phyloP scores from a whole-genome alignment of 495 filamentous ascomycete genomes.

The Echria macrotheca region DNA sequence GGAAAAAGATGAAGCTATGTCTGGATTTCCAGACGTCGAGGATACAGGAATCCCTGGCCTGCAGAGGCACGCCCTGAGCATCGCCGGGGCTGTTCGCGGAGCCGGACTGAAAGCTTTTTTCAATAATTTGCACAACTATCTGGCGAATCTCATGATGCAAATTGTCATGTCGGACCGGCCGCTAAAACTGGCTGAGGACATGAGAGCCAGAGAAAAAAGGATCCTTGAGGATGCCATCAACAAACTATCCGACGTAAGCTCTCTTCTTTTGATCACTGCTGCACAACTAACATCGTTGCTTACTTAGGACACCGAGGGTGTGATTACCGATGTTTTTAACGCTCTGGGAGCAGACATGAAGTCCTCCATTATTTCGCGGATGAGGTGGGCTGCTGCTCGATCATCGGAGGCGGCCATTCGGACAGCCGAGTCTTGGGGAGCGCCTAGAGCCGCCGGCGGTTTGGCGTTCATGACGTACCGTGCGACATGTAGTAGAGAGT shows the following conservation, averaged over 20 bases:
- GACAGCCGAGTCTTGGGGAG: slow-evolving; percentile 38
- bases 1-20: slow-evolving; percentile 26
- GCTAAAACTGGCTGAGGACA: slow-evolving; percentile 36
- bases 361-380: too few relatives aligned
- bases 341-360: too few relatives aligned
- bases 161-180: slow-evolving; percentile 39
- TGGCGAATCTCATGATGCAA: slow-evolving; percentile 52
- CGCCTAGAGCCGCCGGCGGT: slow-evolving; percentile 41
- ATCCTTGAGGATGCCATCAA: slow-evolving; percentile 34
- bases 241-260: slow-evolving; percentile 40
- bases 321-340: too few relatives aligned
- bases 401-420: too few relatives aligned
- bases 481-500: slow-evolving; percentile 47
- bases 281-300: too few relatives aligned
- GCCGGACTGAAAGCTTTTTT: slow-evolving; percentile 25
- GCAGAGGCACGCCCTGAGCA: slow-evolving; percentile 48
- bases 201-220: slow-evolving; percentile 32
- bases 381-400: too few relatives aligned
- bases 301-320: too few relatives aligned
- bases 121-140: slow-evolving; percentile 41
- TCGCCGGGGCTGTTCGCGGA: slow-evolving; percentile 35
- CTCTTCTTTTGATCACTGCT: slow-evolving; percentile 12
- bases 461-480: slow-evolving; percentile 50
- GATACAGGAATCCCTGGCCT: slow-evolving; percentile 51
- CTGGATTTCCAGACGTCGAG: slow-evolving; percentile 14